Base-by-base conservation (phyloP, 225 moss, liverwort and hornwort species). In the Pleurozium schreberi region DNA sequence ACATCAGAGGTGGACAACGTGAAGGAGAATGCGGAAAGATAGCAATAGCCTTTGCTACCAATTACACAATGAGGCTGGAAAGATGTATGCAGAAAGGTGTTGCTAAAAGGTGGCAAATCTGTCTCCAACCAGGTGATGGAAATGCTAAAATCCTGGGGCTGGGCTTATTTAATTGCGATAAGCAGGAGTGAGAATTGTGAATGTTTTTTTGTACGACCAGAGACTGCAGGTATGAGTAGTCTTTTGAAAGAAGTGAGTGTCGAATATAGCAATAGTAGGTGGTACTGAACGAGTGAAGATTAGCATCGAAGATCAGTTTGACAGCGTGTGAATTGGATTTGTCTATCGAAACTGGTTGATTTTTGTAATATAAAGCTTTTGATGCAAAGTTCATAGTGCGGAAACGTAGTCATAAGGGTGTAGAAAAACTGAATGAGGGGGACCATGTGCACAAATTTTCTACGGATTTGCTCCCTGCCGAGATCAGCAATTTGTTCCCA, bases 1-100 rank as follows among this genome's bases (percentile, higher is more conserved):
- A 79, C 58, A 59, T 69, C 74, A 83, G 66, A 66, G 52, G 38
- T 80, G 63, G 90, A 91, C 42, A 90, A 87, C n/a, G 66, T 92
- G 23, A 78, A 92, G 83, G 91, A 91, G 86, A 90, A 85, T 45
- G 79, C 87, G 21, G 90, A 69, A 67, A 86, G 34, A 87, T 88
- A 65, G 91, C 75, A 5, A 91, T 90, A 75, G 88, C 90, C 83
- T 80, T 94, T 25, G 71, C 84, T 58, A 90, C 83, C 20, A 50
- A 84, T 93, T 40, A 85, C 89, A 49, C 90, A 70, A 79, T 11
- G 77, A 77, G 77, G 23, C 64, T 53, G 50, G 23, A 64, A 77
- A 86, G 50, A n/a, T 64, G 14, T 77, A 50, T 40, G 34, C 34
- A 27, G 33, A 60, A 81, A 84, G 83, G 16, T 78, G 52, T 53